Evolutionary conservation across 352 stramenopile species (phyloP).

Genomic region (Globisporangium perplexum): DNA sequence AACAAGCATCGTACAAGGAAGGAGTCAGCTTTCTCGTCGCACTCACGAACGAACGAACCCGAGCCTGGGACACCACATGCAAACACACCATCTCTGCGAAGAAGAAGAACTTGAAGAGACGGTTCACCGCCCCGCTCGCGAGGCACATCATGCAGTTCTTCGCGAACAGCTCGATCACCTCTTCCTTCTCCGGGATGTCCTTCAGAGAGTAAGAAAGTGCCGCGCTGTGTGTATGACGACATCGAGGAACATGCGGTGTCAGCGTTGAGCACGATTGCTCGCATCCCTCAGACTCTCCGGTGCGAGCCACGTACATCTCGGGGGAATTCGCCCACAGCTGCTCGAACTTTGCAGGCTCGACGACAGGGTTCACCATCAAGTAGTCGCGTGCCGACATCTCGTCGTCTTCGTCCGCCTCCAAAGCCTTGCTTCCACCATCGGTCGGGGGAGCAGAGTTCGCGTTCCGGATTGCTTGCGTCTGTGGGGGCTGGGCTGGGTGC

Average conservation of each 20-base stretch:
- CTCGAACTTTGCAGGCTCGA: constrained; percentile 76
- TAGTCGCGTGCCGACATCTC: constrained; percentile 66
- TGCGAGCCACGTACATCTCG: constrained; percentile 54
- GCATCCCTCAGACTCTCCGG: not conserved
- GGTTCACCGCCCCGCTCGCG: constrained; percentile 64
- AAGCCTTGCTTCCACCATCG: constrained; percentile 2
- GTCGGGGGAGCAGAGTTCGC: constrained; percentile 9
- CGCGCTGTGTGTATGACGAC: constrained; percentile 36
- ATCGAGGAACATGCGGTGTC: too few relatives aligned
- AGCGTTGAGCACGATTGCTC: not conserved
- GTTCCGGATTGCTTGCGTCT: constrained; percentile 13
- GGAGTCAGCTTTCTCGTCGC: not conserved
- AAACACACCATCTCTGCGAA: constrained; percentile 72
- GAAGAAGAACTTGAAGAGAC: constrained; percentile 86
- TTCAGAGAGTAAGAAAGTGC: constrained; percentile 40
- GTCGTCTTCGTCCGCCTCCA: constrained; percentile 38
- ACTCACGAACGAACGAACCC: not conserved
- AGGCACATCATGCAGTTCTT: constrained; percentile 72
- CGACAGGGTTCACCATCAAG: constrained; percentile 43
- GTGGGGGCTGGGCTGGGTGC: constrained; percentile 4
- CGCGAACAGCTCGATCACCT: constrained; percentile 69
- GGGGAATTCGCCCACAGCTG: constrained; percentile 65
- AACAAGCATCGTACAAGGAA: not conserved
- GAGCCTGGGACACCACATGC: not conserved
- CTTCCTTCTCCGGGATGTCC: constrained; percentile 62